These are phyloP conservation scores for Themeda triandra DNA, from an alignment of 176 grass and related monocot genomes.

Conservation along the genomic window DNA sequence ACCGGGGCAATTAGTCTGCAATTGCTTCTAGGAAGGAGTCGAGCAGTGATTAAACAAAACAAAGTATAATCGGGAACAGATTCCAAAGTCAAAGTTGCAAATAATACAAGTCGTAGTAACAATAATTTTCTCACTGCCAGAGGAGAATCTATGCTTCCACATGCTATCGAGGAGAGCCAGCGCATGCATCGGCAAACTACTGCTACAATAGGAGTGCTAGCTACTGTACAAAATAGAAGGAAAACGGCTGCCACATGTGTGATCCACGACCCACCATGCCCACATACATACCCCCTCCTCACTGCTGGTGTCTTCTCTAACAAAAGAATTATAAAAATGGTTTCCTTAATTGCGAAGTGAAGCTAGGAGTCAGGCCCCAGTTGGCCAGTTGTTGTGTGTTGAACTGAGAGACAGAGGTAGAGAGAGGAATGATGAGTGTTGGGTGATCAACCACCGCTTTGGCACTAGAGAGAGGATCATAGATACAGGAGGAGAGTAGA, in stretches of 20 bases:
- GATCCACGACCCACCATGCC: too few relatives aligned
- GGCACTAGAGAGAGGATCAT: too few relatives aligned
- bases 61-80: not conserved
- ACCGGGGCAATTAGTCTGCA: not conserved
- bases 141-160: slow-evolving; percentile 35
- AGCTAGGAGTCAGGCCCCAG: not conserved
- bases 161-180: not conserved
- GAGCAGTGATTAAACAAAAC: not conserved
- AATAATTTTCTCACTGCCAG: not conserved
- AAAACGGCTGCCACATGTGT: not conserved
- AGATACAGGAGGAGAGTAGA: too few relatives aligned
- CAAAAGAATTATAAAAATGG: too few relatives aligned
- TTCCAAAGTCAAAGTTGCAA: slow-evolving; percentile 20
- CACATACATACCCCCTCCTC: too few relatives aligned
- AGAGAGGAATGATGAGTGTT: not conserved
- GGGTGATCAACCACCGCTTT: slow-evolving; percentile 3
- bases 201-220: not conserved
- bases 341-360: slow-evolving; percentile 5
- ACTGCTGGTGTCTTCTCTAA: too few relatives aligned
- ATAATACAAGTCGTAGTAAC: not conserved
- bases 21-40: too few relatives aligned
- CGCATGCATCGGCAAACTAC: not conserved
- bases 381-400: not conserved
- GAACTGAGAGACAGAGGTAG: not conserved
- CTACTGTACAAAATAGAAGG: not conserved